Evolutionary conservation across 140 eudicot genomes (phyloP).

Genomic region (Cichorium intybus): DNA sequence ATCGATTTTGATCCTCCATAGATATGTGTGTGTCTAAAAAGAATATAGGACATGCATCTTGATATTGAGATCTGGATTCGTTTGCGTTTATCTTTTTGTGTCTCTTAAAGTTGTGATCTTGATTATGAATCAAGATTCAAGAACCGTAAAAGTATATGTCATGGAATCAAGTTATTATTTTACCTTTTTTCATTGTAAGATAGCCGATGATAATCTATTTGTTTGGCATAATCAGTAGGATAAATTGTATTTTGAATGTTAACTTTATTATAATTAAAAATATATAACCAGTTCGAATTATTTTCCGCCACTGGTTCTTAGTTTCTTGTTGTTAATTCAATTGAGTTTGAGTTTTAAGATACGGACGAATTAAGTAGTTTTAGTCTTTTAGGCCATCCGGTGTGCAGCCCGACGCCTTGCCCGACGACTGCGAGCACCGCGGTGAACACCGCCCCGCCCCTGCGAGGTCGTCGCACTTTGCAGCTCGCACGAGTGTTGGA

Average conservation of each 20-base stretch:
- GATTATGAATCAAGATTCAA: slow-evolving; percentile 16
- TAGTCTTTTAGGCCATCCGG: no score
- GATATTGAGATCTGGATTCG: background rate
- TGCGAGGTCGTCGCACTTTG: no score
- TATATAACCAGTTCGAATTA: background rate
- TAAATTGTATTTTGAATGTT: background rate
- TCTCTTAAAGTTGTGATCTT: slow-evolving; percentile 9
- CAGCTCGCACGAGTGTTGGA: no score
- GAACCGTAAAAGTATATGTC: background rate
- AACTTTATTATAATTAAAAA: background rate
- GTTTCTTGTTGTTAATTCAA: background rate
- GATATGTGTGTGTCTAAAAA: background rate
- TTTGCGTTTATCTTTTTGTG: slow-evolving; percentile 8
- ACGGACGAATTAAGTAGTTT: background rate
- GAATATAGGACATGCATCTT: background rate
- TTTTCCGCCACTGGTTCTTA: background rate
- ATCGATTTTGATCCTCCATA: background rate
- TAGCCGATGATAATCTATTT: background rate
- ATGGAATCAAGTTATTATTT: background rate
- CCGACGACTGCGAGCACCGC: no score
- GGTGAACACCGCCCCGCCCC: no score
- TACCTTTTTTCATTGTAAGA: background rate
- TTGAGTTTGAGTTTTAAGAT: background rate
- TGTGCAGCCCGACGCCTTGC: no score
- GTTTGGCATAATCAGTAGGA: slow-evolving; percentile 2